These are phyloP conservation scores for Erythrophleum ivorense DNA, from an alignment of 331 rosid genomes.

Conservation along the genomic window DNA sequence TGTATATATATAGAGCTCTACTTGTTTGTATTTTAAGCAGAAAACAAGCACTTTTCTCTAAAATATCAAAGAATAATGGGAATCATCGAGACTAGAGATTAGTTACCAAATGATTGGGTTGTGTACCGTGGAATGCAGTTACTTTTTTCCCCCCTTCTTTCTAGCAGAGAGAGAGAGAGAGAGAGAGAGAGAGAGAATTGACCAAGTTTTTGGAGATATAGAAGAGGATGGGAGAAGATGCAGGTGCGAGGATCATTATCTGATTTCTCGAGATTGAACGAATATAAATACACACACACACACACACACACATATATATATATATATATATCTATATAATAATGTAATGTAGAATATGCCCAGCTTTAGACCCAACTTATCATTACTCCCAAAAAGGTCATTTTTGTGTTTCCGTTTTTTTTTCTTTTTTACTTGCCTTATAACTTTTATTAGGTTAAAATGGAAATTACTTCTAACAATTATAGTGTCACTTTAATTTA, in stretches of 20 bases:
- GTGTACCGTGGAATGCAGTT: slow-evolving; percentile 38
- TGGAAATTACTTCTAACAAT: background rate
- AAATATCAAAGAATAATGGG: slow-evolving; percentile 49
- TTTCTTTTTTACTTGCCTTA: too few species aligned
- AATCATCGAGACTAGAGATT: slow-evolving; percentile 56
- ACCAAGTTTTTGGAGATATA: slow-evolving; percentile 48
- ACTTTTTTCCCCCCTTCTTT: slow-evolving; percentile 35
- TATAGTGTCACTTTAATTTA: too few species aligned
- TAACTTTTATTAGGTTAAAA: too few species aligned
- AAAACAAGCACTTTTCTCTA: slow-evolving; percentile 43
- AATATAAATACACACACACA: background rate
- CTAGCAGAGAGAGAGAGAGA: slow-evolving; percentile 40
- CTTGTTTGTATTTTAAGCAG: slow-evolving; percentile 6
- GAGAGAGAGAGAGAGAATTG: slow-evolving; percentile 44
- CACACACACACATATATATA: background rate
- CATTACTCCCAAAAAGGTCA: slow-evolving; percentile 49
- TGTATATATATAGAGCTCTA: background rate
- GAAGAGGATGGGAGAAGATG: slow-evolving; percentile 14
- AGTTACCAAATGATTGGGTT: slow-evolving; percentile 49
- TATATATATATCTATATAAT: background rate
- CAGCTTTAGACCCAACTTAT: slow-evolving; percentile 44
- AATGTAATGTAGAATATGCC: slow-evolving; percentile 23
- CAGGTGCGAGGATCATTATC: slow-evolving; percentile 43
- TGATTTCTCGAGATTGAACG: slow-evolving; percentile 51
- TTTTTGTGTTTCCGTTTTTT: background rate